Evolutionary conservation across 192 early-diverging fungal species (phyloP).

Genomic region (Entomortierella chlamydospora): DNA sequence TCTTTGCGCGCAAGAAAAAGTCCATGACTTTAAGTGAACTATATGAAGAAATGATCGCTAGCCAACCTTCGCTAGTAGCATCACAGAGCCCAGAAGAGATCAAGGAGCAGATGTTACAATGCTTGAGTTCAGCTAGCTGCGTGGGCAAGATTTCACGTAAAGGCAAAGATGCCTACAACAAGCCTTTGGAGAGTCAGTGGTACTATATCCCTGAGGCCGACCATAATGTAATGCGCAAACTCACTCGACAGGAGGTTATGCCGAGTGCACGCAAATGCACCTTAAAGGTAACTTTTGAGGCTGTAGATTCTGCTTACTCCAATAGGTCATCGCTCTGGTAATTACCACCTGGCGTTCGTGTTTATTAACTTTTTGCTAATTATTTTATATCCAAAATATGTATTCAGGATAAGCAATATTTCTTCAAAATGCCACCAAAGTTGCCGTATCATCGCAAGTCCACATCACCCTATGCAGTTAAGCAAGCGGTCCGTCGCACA

Average conservation of each 20-base stretch:
- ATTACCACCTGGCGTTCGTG: too few relatives aligned
- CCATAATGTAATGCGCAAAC: slow-evolving; percentile 64
- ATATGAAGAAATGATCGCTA: slow-evolving; percentile 60
- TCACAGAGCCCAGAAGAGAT: slow-evolving; percentile 31
- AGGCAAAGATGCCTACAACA: slow-evolving; percentile 67
- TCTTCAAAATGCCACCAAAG: slow-evolving; percentile 70
- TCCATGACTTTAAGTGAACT: slow-evolving; percentile 67
- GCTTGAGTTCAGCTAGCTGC: slow-evolving; percentile 55
- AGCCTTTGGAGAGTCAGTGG: slow-evolving; percentile 63
- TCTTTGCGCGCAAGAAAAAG: slow-evolving; percentile 63
- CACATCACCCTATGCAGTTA: slow-evolving; percentile 47
- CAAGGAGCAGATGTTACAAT: slow-evolving; percentile 49
- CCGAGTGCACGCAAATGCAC: slow-evolving; percentile 68
- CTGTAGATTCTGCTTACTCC: too few relatives aligned
- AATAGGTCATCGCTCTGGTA: too few relatives aligned
- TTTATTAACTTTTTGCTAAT: neutral
- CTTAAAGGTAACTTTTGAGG: slow-evolving; percentile 45
- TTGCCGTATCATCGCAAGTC: slow-evolving; percentile 60
- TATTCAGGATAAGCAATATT: slow-evolving; percentile 57
- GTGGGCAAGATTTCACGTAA: slow-evolving; percentile 66
- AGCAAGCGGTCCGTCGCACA: slow-evolving; percentile 24
- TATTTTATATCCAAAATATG: too few relatives aligned
- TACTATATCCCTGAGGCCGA: slow-evolving; percentile 66
- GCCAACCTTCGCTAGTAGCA: slow-evolving; percentile 50
- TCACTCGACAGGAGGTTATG: slow-evolving; percentile 61